phyloP scores from a whole-genome alignment of 78 protist genomes.

The slime mould (Dictyostelium discoideum) region DNA sequence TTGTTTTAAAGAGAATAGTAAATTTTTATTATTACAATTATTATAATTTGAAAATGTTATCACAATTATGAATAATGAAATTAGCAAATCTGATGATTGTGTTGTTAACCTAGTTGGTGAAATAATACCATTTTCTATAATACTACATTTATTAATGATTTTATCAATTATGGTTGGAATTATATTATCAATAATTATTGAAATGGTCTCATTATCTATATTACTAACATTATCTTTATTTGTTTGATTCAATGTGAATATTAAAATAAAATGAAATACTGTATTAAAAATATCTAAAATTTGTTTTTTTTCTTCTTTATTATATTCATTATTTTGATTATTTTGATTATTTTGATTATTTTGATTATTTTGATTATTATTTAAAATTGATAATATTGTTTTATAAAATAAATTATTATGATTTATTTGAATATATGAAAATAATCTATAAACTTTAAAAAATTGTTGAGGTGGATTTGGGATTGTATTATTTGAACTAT shows the following conservation, averaged over 20 bases:
- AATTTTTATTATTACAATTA: too few species aligned
- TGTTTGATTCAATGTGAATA: not conserved
- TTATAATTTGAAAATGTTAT: not conserved
- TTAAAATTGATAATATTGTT: not conserved
- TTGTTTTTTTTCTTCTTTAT: not conserved
- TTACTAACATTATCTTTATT: not conserved
- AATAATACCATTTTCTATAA: not conserved
- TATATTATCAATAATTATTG: not conserved
- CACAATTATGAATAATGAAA: not conserved
- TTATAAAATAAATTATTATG: not conserved
- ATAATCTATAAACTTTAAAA: conserved; percentile 4
- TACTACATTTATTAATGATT: not conserved
- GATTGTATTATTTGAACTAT: not conserved
- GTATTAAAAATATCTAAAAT: not conserved
- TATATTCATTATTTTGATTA: not conserved
- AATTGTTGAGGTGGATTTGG: not conserved
- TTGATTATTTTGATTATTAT: not conserved
- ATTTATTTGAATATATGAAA: not conserved
- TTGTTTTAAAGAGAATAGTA: not conserved
- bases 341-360: too few species aligned
- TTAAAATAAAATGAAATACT: not conserved
- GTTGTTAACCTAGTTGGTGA: conserved; percentile 21
- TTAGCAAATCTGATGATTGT: not conserved
- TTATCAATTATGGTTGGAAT: not conserved
- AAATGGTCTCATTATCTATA: not conserved